Conservation (phyloP, 495 filamentous ascomycete species). For the Xylaria telfairii region DNA sequence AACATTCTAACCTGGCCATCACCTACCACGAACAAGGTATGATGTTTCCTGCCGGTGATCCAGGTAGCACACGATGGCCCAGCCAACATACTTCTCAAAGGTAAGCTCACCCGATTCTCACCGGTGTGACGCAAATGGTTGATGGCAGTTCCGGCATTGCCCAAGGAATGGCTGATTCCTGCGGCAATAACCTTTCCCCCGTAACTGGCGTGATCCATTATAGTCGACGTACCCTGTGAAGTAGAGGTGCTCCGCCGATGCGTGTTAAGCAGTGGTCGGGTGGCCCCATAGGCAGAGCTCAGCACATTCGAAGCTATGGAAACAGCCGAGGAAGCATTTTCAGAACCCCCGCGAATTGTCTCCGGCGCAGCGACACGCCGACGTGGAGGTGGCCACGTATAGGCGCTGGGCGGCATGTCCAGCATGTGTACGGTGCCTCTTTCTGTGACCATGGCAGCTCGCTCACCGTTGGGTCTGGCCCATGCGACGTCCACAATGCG, state of each 20-base stretch:
- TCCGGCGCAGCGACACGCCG: slow-evolving; percentile 57
- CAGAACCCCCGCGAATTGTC: slow-evolving; percentile 42
- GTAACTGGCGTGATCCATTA: slow-evolving; percentile 72
- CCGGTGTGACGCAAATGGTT: slow-evolving; percentile 81
- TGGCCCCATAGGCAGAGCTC: slow-evolving; percentile 68
- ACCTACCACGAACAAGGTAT: slow-evolving; percentile 64
- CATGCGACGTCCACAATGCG: slow-evolving; percentile 89
- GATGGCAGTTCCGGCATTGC: slow-evolving; percentile 78
- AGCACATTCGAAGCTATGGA: slow-evolving; percentile 65
- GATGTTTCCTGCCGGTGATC: slow-evolving; percentile 59
- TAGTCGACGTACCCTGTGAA: slow-evolving; percentile 55
- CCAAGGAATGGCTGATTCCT: slow-evolving; percentile 82
- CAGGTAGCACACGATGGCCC: slow-evolving; percentile 62
- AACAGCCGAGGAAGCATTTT: slow-evolving; percentile 55
- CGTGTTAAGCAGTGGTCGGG: slow-evolving; percentile 53
- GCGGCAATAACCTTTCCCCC: slow-evolving; percentile 82
- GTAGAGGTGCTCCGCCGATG: slow-evolving; percentile 57
- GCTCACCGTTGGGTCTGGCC: slow-evolving; percentile 80
- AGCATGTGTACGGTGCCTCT: slow-evolving; percentile 93
- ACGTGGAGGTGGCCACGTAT: slow-evolving; percentile 87
- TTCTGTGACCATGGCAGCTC: slow-evolving; percentile 84
- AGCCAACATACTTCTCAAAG: slow-evolving; percentile 54
- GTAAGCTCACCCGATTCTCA: slow-evolving; percentile 81
- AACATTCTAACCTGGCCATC: slow-evolving; percentile 69
- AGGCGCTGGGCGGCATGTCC: slow-evolving; percentile 81